Evolutionary conservation across 2,329 filamentous ascomycete species (phyloP).

Genomic region (Chaetoscypha palmicola): DNA sequence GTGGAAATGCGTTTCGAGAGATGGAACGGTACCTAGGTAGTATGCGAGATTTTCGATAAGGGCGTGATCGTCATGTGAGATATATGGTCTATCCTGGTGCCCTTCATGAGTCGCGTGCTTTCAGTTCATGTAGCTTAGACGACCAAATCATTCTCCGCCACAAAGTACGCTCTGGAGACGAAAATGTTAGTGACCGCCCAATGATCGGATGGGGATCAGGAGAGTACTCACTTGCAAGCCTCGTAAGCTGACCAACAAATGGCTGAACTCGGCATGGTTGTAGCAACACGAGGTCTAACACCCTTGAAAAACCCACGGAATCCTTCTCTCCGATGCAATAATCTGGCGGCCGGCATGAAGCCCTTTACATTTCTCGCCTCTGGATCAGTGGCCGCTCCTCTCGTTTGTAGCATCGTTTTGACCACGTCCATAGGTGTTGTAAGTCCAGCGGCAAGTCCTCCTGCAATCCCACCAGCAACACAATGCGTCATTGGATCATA

Average conservation of each 20-base stretch:
- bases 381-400: slow-evolving; percentile 72
- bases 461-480: slow-evolving; percentile 82
- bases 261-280: slow-evolving; percentile 97
- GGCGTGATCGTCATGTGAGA: too few relatives aligned
- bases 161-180: too few relatives aligned
- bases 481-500: slow-evolving; percentile 96
- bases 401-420: slow-evolving; percentile 93
- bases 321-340: slow-evolving; percentile 65
- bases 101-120: too few relatives aligned
- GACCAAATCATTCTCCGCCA: too few relatives aligned
- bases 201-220: too few relatives aligned
- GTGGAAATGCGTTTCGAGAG: too few relatives aligned
- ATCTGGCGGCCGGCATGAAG: slow-evolving; percentile 25
- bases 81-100: too few relatives aligned
- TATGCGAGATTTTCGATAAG: too few relatives aligned
- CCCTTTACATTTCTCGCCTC: slow-evolving; percentile 46
- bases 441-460: slow-evolving; percentile 85
- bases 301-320: slow-evolving; percentile 87
- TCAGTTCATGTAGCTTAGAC: too few relatives aligned
- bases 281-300: slow-evolving; percentile 82
- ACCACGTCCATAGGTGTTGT: slow-evolving; percentile 97
- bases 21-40: too few relatives aligned
- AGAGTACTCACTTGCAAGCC: slow-evolving; percentile 58
- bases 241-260: slow-evolving; percentile 90
- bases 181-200: too few relatives aligned